A percentile compares a stretch with the other conserved stretches of the same genome.
Evolutionary conservation across 2,329 filamentous ascomycete species (phyloP).

Genomic region (Diplocarpon mali): DNA sequence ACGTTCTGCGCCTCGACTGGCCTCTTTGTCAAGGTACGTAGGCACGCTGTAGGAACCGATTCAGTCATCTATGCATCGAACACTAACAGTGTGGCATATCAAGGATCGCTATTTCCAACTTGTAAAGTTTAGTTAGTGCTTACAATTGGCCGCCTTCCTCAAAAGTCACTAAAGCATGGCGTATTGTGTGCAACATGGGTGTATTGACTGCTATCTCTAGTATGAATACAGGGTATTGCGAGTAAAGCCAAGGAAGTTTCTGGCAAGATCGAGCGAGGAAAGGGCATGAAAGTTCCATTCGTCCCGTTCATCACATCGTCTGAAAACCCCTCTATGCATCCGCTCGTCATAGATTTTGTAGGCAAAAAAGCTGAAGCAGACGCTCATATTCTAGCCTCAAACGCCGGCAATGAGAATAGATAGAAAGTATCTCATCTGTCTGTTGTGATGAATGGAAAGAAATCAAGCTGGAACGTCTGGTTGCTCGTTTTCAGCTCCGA

Average conservation of each 20-base stretch:
- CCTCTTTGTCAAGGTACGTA: too few relatives aligned
- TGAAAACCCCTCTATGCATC: slow-evolving; percentile 1
- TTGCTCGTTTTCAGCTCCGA: slow-evolving; percentile 7
- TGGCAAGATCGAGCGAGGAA: slow-evolving; percentile 3
- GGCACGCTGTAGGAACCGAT: too few relatives aligned
- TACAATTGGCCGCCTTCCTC: too few relatives aligned
- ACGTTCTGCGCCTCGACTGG: too few relatives aligned
- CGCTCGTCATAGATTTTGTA: slow-evolving; percentile 3
- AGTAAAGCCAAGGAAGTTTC: slow-evolving; percentile 2
- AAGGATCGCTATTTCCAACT: too few relatives aligned
- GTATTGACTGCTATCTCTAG: slow-evolving; percentile 2
- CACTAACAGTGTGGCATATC: too few relatives aligned
- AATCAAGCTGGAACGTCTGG: slow-evolving; percentile 9
- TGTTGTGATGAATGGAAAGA: slow-evolving; percentile 7
- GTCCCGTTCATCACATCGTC: slow-evolving; percentile 6
- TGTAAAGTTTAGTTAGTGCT: too few relatives aligned
- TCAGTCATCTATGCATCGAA: too few relatives aligned
- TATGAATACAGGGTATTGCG: slow-evolving; percentile 2
- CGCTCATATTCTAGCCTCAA: slow-evolving; percentile 12
- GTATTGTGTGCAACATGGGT: background rate
- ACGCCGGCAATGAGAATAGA: slow-evolving; percentile 15
- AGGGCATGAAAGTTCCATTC: slow-evolving; percentile 1
- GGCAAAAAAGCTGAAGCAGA: slow-evolving; percentile 2
- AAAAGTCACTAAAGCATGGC: too few relatives aligned
- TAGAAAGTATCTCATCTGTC: slow-evolving; percentile 3